A percentile compares a stretch with the other conserved stretches of the same genome.
phyloP scores from a whole-genome alignment of 345 rosid species.

The Eucalyptus guilfoylei region DNA sequence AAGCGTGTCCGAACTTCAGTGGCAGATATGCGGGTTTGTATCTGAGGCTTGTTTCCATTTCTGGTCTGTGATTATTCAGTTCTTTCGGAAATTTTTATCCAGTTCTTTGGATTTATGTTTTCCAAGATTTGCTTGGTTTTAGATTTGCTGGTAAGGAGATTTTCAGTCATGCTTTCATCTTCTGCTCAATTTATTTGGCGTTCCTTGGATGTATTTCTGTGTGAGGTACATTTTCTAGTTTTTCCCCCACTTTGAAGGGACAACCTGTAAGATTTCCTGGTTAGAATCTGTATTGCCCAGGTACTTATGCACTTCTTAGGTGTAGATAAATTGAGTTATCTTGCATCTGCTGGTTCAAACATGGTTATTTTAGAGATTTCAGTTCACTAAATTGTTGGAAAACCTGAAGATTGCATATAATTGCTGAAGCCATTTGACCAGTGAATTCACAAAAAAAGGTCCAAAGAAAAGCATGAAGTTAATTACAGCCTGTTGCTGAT shows the following conservation, averaged over 20 bases:
- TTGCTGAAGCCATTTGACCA: neutral
- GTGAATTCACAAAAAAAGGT: neutral
- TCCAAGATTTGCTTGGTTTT: neutral
- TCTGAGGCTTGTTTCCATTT: neutral
- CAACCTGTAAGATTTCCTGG: neutral
- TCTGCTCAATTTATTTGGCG: neutral
- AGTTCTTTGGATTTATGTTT: neutral
- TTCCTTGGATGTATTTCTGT: neutral
- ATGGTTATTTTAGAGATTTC: neutral
- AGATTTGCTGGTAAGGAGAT: neutral
- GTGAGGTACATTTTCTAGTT: neutral
- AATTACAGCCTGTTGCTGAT: neutral
- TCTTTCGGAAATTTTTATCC: neutral
- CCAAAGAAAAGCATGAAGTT: neutral
- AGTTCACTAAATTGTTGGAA: neutral
- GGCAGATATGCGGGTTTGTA: conserved; percentile 76
- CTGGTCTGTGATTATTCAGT: neutral
- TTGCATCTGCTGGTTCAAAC: neutral
- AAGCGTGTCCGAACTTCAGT: conserved; percentile 66
- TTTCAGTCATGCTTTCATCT: neutral
- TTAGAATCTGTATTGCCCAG: neutral
- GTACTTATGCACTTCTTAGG: neutral
- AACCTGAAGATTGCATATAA: neutral
- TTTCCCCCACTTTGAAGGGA: neutral
- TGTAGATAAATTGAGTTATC: neutral